Evolutionary conservation across 305 asterid genomes (phyloP).

Genomic region (Fraxinus xanthoxyloides): DNA sequence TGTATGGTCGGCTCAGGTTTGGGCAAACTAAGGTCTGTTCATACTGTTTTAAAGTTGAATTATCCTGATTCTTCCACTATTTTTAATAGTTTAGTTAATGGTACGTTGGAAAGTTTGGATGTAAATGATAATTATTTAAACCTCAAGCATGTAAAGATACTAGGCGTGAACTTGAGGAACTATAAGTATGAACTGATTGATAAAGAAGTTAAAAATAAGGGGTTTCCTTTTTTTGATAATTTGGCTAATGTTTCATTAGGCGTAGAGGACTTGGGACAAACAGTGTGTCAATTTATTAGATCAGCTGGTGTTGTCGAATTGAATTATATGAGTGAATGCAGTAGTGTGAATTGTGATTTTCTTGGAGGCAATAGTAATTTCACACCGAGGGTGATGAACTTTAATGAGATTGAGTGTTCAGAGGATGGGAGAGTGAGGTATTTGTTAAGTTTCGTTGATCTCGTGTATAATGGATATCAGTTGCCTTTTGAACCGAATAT

Average conservation of each 20-base stretch:
- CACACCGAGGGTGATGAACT: conserved; percentile 46
- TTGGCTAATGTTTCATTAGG: conserved; percentile 48
- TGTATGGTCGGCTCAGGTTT: conserved; percentile 84
- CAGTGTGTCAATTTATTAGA: conserved; percentile 35
- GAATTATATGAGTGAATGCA: conserved; percentile 57
- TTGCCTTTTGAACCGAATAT: conserved; percentile 52
- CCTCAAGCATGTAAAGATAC: conserved; percentile 36
- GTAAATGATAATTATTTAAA: conserved; percentile 22
- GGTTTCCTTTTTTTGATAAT: conserved; percentile 43
- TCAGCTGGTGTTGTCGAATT: conserved; percentile 46
- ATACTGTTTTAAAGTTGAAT: conserved; percentile 70
- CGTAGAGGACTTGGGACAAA: conserved; percentile 31
- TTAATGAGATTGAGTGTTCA: conserved; percentile 53
- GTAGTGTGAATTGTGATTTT: conserved; percentile 56
- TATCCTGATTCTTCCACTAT: conserved; percentile 65
- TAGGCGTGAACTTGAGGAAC: conserved; percentile 65
- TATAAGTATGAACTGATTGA: conserved; percentile 72
- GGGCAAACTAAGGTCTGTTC: conserved; percentile 31
- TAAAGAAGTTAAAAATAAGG: conserved; percentile 47
- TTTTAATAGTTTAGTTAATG: conserved; percentile 66
- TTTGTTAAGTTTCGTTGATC: conserved; percentile 54
- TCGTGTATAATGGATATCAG: conserved; percentile 26
- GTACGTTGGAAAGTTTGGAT: conserved; percentile 51
- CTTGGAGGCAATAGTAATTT: conserved; percentile 39
- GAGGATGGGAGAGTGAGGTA: conserved; percentile 67